Evolutionary conservation across 2,329 filamentous ascomycete genomes (phyloP).

Genomic region (Ilyonectria mors-panacis): DNA sequence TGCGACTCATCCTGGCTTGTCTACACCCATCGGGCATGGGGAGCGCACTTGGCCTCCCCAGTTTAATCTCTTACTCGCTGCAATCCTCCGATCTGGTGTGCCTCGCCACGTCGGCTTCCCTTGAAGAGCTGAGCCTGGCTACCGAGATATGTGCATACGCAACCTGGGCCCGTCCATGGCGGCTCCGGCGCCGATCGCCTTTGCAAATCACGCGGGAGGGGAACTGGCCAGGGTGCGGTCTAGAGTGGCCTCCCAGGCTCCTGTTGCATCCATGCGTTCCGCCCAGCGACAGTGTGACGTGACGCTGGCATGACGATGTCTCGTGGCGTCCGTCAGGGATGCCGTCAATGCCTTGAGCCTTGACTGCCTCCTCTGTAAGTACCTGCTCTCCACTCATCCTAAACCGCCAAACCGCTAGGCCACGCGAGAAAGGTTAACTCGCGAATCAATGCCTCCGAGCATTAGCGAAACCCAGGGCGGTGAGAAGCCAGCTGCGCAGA

Average conservation of each 20-base stretch:
- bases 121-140: conserved; percentile 8
- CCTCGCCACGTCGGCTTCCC: conserved; percentile 12
- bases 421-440: conserved; percentile 8
- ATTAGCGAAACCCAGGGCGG: neutral
- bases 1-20: conserved; percentile 45
- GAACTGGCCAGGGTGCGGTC: neutral
- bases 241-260: neutral
- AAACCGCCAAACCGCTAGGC: conserved; percentile 21
- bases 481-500: neutral
- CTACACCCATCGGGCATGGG: conserved; percentile 9
- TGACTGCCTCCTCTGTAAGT: neutral
- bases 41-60: conserved; percentile 4
- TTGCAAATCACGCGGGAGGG: conserved; percentile 8
- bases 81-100: conserved; percentile 23
- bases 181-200: conserved; percentile 6
- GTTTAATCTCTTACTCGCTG: conserved; percentile 12
- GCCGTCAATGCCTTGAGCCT: conserved; percentile 33
- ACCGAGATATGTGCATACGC: neutral
- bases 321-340: conserved; percentile 30
- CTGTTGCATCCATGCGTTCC: conserved; percentile 33
- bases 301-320: conserved; percentile 44
- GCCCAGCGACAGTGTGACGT: conserved; percentile 33
- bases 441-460: conserved; percentile 15
- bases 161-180: neutral
- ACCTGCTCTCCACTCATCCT: conserved; percentile 24